Conservation (phyloP, 192 early-diverging fungal species). For the Coemansia furcata region DNA sequence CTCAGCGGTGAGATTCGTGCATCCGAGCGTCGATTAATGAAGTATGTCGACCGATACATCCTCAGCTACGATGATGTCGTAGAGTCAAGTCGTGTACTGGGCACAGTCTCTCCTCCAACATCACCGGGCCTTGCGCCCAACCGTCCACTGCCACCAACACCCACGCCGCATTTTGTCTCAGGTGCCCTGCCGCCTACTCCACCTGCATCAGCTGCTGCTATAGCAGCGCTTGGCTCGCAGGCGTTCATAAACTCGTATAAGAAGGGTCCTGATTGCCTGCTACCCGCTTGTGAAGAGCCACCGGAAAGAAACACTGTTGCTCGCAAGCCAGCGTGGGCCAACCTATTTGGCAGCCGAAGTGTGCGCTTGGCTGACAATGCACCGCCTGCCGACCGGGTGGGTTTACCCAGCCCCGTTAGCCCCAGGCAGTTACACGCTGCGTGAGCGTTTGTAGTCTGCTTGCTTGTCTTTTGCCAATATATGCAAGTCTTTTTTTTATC, state of each 20-base stretch:
- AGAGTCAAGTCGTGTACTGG: background rate
- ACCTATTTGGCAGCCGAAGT: constrained; percentile 42
- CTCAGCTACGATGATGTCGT: constrained; percentile 47
- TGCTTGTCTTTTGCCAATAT: background rate
- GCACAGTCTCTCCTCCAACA: constrained; percentile 34
- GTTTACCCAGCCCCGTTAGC: background rate
- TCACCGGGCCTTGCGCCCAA: constrained; percentile 24
- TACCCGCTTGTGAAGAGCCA: background rate
- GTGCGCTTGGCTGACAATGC: constrained; percentile 7
- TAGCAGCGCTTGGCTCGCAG: constrained; percentile 30
- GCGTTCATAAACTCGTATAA: constrained; percentile 42
- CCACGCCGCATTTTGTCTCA: constrained; percentile 18
- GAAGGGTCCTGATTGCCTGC: constrained; percentile 3
- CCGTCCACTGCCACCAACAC: constrained; percentile 14
- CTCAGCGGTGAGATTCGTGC: constrained; percentile 21
- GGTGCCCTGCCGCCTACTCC: constrained; percentile 33
- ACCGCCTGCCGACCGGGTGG: background rate
- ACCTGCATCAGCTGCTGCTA: background rate
- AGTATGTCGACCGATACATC: constrained; percentile 40
- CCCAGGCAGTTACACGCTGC: background rate
- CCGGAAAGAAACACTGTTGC: background rate
- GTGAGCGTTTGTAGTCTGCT: background rate
- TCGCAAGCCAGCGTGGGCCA: constrained; percentile 23
- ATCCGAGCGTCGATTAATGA: constrained; percentile 36
- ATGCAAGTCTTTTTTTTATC: background rate